Base-by-base conservation (phyloP, 1,284 basidiomycete genomes). In the Microbotryum intermedium region DNA sequence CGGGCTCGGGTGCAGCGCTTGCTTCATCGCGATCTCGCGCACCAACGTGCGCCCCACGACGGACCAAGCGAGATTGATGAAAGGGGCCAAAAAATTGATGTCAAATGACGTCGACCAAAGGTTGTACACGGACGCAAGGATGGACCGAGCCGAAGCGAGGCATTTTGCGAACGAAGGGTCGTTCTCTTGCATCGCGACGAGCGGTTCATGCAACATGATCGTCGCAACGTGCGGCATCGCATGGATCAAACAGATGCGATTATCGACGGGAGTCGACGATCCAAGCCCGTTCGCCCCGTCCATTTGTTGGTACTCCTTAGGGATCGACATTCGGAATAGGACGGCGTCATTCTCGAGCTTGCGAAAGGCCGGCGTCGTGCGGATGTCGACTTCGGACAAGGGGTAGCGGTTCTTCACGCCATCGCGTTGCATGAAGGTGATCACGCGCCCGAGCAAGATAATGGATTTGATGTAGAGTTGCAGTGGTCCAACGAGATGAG, bases 161-260 rank as follows among this genome's bases (percentile, higher is more conserved):
- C 63, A 68, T 46, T 62, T 43, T 13, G 49, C 39, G 54, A 67
- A 61, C 16, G 66, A 62, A 21, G 67, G 66, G 21, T 59, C 53
- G 4, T 48, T 49, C 10, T 53, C 55, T 21, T 50, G 30, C 10
- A 55, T 30, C 16, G 58, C 51, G 45, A 62, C 60, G 51, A 66
- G 69, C 18, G 69, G 64, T 47, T 71, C 70, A 53, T 71, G 70
- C 28, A 71, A 53, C 3, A 70, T 53, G 49, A 71, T 66, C 11
- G 57, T 67, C 9, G 58, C 21, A 3, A 50, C 51, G 39, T 67
- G 65, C 8, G 64, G 55, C 6, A 71, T 53, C 21, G 63, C 62
- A 26, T 62, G 61, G 20, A 70, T 53, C 42, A 69, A 58, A 51
- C 46, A 58, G 8, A 62, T 46, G 10, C 64, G 48, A 16, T 39